phyloP scores from a whole-genome alignment of 139 green algal genomes.

The Choricystis sp. region DNA sequence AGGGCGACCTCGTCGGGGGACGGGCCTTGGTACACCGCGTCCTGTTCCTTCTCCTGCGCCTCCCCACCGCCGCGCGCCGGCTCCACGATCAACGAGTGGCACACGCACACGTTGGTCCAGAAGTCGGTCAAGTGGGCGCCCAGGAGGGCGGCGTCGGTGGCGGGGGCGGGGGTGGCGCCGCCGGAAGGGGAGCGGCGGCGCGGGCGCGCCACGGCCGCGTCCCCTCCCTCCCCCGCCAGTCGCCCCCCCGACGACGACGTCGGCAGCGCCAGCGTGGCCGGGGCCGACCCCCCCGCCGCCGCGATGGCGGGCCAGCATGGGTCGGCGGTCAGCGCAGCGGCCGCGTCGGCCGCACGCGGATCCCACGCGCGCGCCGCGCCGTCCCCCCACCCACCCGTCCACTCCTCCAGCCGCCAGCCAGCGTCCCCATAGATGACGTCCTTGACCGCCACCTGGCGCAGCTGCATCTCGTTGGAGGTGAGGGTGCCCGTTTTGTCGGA shows the following conservation, averaged over 20 bases:
- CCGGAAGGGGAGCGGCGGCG: not conserved
- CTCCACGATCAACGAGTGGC: conserved; percentile 48
- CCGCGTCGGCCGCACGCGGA: not conserved
- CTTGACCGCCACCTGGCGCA: conserved; percentile 37
- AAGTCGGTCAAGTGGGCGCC: conserved; percentile 40
- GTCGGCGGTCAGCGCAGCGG: not conserved
- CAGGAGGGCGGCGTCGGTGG: conserved; percentile 4
- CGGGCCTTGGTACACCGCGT: conserved; percentile 34
- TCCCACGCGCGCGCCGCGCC: not conserved
- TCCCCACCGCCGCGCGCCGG: conserved; percentile 3
- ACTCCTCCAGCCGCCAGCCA: conserved; percentile 8
- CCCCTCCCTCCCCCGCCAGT: conserved; percentile 2
- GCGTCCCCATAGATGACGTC: conserved; percentile 15
- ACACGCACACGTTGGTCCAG: conserved; percentile 44
- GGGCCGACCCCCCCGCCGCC: not conserved
- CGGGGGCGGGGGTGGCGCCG: not conserved
- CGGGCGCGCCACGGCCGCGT: not conserved
- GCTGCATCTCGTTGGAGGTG: conserved; percentile 77
- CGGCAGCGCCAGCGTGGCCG: not conserved
- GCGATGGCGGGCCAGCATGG: not conserved
- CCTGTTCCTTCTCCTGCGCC: conserved; percentile 11
- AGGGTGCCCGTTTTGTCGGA: conserved; percentile 92
- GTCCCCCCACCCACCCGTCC: not conserved
- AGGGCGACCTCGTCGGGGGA: conserved; percentile 92
- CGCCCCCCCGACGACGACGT: not conserved